Conservation (phyloP, 2,329 filamentous ascomycete species). For the Thielaviopsis ethacetica region DNA sequence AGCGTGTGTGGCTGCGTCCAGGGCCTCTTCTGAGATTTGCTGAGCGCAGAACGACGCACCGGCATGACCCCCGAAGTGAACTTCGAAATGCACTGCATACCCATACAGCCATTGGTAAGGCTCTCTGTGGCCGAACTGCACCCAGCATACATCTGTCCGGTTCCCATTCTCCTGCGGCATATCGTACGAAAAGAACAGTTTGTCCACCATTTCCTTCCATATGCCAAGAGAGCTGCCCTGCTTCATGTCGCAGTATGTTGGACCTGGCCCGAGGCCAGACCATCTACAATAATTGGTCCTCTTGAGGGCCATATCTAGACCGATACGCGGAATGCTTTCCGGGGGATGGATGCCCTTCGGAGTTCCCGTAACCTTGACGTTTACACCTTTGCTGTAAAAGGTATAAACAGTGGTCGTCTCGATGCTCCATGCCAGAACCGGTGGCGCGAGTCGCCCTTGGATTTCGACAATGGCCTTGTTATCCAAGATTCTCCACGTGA, state of each 20-base stretch:
- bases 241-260: constrained; percentile 52
- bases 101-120: too few species aligned
- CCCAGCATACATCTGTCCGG: constrained; percentile 45
- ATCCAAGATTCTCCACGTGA: constrained; percentile 15
- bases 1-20: constrained; percentile 40
- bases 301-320: constrained; percentile 33
- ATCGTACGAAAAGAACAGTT: constrained; percentile 45
- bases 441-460: constrained; percentile 40
- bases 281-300: constrained; percentile 31
- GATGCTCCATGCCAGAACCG: constrained; percentile 44
- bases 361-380: constrained; percentile 31
- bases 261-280: constrained; percentile 52
- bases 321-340: constrained; percentile 44
- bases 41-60: constrained; percentile 39
- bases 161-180: constrained; percentile 54
- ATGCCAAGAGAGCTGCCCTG: constrained; percentile 40
- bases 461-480: constrained; percentile 25
- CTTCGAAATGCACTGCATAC: too few species aligned
- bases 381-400: constrained; percentile 31
- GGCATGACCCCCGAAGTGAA: constrained; percentile 28
- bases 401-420: constrained; percentile 36
- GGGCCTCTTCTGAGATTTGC: constrained; percentile 37
- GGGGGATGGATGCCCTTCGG: constrained; percentile 33
- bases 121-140: constrained; percentile 16
- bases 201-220: constrained; percentile 29